These are phyloP conservation scores for Achlya hypogyna DNA, from an alignment of 352 stramenopile genomes.

Conservation along the genomic window DNA sequence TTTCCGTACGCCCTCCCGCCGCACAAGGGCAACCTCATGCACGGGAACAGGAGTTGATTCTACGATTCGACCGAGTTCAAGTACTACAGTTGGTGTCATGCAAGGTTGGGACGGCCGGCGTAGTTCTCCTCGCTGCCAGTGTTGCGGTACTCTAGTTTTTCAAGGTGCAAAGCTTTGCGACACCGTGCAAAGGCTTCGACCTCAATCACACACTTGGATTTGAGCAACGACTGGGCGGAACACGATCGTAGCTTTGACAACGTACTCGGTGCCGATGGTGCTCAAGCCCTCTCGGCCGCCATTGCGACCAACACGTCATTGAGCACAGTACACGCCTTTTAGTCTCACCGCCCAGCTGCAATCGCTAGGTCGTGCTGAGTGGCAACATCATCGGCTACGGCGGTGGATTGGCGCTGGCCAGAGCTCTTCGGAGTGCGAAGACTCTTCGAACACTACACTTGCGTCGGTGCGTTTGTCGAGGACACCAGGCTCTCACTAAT, in stretches of 20 bases:
- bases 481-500: background rate
- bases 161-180: background rate
- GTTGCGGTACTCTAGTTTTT: background rate
- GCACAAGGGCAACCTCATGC: background rate
- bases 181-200: background rate
- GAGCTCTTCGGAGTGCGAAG: background rate
- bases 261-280: background rate
- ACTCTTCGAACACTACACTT: constrained; percentile 1
- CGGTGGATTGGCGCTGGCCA: background rate
- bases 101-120: background rate
- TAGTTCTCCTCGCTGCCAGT: background rate
- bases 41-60: constrained; percentile 8
- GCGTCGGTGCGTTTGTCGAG: constrained; percentile 7
- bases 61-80: background rate
- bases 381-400: background rate
- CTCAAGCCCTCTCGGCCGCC: background rate
- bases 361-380: constrained; percentile 3
- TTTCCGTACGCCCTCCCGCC: background rate
- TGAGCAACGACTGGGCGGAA: constrained; percentile 16
- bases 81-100: constrained; percentile 6
- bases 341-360: no score
- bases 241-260: background rate
- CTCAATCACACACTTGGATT: background rate
- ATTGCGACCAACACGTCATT: constrained; percentile 3
- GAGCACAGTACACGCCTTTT: background rate